phyloP scores from a whole-genome alignment of 208 protist genomes.

The Trypanosoma boissoni region DNA sequence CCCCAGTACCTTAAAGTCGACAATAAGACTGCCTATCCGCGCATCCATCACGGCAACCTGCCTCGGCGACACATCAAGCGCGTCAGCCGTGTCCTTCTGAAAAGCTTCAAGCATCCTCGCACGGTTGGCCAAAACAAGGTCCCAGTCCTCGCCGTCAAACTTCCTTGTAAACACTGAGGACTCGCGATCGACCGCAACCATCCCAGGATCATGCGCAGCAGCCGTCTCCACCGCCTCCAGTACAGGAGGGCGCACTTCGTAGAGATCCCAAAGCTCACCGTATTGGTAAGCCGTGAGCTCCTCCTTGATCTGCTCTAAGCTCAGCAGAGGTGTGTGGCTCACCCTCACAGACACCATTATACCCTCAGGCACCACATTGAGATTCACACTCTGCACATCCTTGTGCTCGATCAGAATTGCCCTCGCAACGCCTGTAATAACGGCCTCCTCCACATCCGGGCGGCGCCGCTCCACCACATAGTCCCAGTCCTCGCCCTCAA shows the following conservation, averaged over 20 bases:
- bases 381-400: constrained; percentile 27
- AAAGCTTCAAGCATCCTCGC: constrained; percentile 31
- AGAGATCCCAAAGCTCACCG: constrained; percentile 45
- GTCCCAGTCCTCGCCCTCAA: constrained; percentile 63
- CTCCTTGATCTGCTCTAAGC: constrained; percentile 37
- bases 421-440: constrained; percentile 31
- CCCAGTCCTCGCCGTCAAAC: constrained; percentile 62
- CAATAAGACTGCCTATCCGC: constrained; percentile 23
- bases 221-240: constrained; percentile 22
- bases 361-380: constrained; percentile 23
- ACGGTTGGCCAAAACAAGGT: constrained; percentile 26
- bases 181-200: constrained; percentile 15
- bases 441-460: constrained; percentile 29
- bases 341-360: constrained; percentile 34
- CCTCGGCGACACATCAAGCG: constrained; percentile 28
- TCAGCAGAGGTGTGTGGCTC: constrained; percentile 26
- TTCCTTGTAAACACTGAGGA: constrained; percentile 35
- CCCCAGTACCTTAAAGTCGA: constrained; percentile 26
- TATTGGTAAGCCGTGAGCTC: constrained; percentile 37
- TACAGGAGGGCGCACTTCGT: constrained; percentile 25
- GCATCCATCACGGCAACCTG: constrained; percentile 20
- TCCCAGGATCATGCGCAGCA: constrained; percentile 5
- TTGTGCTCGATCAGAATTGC: constrained; percentile 29
- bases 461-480: constrained; percentile 34
- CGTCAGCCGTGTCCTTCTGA: constrained; percentile 36